Percentiles rank a stretch among this genome's conserved stretches.
phyloP scores from a whole-genome alignment of 768 basidiomycete species.

The Boletus subcaerulescens region DNA sequence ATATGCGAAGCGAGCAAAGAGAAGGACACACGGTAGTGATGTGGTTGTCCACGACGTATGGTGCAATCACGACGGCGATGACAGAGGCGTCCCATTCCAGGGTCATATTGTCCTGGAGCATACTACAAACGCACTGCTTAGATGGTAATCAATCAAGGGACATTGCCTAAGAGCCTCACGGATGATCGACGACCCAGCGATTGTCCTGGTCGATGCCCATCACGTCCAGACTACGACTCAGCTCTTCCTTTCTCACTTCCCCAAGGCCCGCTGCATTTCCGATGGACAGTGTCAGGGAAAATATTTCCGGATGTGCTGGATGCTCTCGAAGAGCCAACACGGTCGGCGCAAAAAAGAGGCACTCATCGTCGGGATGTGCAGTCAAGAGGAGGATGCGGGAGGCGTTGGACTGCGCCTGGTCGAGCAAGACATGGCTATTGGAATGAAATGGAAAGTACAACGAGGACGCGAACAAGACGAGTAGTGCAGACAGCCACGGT shows the following conservation, averaged over 20 bases:
- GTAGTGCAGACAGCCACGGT: conserved; percentile 14
- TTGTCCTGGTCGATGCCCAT: conserved; percentile 57
- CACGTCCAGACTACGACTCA: conserved; percentile 59
- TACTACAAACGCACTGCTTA: conserved; percentile 35
- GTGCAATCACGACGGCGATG: conserved; percentile 56
- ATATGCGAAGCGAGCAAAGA: not conserved
- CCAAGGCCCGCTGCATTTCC: conserved; percentile 84
- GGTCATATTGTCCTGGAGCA: conserved; percentile 75
- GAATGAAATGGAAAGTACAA: conserved; percentile 26
- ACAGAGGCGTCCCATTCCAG: conserved; percentile 57
- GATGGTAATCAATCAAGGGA: conserved; percentile 4
- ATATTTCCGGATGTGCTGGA: conserved; percentile 36
- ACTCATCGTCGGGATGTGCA: conserved; percentile 94
- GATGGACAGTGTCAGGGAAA: conserved; percentile 69
- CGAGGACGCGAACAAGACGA: conserved; percentile 19
- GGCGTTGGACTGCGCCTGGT: not conserved
- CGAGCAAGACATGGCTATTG: conserved; percentile 22
- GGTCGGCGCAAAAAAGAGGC: conserved; percentile 91
- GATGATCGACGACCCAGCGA: conserved; percentile 64
- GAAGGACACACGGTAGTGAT: conserved; percentile 57
- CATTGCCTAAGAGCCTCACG: conserved; percentile 46
- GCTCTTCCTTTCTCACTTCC: conserved; percentile 51
- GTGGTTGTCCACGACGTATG: conserved; percentile 54
- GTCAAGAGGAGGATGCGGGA: conserved; percentile 64
- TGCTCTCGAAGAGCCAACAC: conserved; percentile 48